phyloP scores from a whole-genome alignment of 352 stramenopile genomes.

The Sclerospora graminicola region DNA sequence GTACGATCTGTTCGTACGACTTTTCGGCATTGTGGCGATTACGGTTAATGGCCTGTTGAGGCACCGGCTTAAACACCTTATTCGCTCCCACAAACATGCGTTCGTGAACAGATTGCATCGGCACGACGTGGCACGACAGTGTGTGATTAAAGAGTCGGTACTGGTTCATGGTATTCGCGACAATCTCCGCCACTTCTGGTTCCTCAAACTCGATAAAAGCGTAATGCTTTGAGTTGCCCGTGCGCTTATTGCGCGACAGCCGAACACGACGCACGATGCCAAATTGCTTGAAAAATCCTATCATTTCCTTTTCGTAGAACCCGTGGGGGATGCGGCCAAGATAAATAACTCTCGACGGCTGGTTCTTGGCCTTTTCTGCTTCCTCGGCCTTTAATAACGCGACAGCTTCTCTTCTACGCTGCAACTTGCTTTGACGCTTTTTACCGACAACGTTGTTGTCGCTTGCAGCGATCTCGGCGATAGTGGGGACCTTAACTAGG shows the following conservation, averaged over 20 bases:
- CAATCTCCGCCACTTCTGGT: constrained; percentile 87
- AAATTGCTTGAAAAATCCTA: constrained; percentile 95
- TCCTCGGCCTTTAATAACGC: constrained; percentile 12
- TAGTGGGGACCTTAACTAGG: constrained; percentile 38
- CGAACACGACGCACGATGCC: constrained; percentile 85
- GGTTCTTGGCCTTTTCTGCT: constrained; percentile 21
- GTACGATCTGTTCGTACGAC: constrained; percentile 60
- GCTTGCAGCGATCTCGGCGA: constrained; percentile 5
- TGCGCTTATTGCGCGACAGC: constrained; percentile 92
- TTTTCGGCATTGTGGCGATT: constrained; percentile 74
- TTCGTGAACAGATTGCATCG: constrained; percentile 78
- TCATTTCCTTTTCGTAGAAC: constrained; percentile 95
- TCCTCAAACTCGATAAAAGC: constrained; percentile 95
- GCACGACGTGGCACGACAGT: constrained; percentile 89
- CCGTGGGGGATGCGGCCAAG: constrained; percentile 92
- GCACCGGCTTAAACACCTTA: constrained; percentile 71
- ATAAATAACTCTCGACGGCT: constrained; percentile 90
- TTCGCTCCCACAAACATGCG: constrained; percentile 82
- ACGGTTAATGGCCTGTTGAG: constrained; percentile 55
- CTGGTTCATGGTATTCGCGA: constrained; percentile 91
- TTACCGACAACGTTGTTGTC: constrained; percentile 4
- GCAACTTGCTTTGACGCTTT: constrained; percentile 42
- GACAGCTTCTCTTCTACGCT: constrained; percentile 22
- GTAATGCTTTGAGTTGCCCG: constrained; percentile 92
- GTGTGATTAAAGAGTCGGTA: constrained; percentile 92